A percentile compares a stretch with the other conserved stretches of the same genome.
Evolutionary conservation across 768 basidiomycete genomes (phyloP).

Genomic region (Gloeostereum incarnatum): DNA sequence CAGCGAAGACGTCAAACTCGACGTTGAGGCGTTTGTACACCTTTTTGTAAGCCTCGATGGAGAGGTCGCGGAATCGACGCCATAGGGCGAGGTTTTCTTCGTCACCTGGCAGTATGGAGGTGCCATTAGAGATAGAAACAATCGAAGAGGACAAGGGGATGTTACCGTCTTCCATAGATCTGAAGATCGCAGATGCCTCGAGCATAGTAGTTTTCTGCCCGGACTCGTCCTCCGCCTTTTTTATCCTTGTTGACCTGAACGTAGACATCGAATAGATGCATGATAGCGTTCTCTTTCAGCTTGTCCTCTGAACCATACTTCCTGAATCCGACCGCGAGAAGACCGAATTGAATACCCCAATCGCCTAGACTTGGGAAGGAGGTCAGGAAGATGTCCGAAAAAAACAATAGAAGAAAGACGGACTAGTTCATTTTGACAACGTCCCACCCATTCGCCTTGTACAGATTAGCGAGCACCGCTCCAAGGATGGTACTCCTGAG

Average conservation of each 20-base stretch:
- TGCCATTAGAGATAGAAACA: too few species aligned
- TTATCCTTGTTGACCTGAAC: constrained; percentile 92
- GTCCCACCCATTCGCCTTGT: constrained; percentile 89
- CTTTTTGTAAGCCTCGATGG: constrained; percentile 80
- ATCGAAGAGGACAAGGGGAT: too few species aligned
- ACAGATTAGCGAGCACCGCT: constrained; percentile 85
- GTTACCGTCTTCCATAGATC: constrained; percentile 92
- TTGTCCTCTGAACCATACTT: constrained; percentile 83
- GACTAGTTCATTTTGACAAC: constrained; percentile 92
- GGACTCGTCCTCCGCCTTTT: too few species aligned
- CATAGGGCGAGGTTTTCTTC: constrained; percentile 78
- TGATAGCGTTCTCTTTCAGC: constrained; percentile 83
- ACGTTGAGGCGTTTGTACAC: constrained; percentile 89
- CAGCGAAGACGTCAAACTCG: constrained; percentile 85
- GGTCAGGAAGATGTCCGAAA: neutral
- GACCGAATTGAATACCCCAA: constrained; percentile 49
- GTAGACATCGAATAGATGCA: constrained; percentile 91
- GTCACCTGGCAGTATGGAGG: too few species aligned
- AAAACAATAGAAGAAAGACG: too few species aligned
- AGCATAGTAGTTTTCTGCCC: too few species aligned
- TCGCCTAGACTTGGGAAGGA: neutral
- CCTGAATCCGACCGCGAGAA: constrained; percentile 87
- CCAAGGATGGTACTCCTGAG: constrained; percentile 98
- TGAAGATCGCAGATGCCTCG: constrained; percentile 83
- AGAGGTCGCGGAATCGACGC: constrained; percentile 88